Base-by-base conservation (phyloP, 2,329 filamentous ascomycete genomes). In the Talaromyces sp. region DNA sequence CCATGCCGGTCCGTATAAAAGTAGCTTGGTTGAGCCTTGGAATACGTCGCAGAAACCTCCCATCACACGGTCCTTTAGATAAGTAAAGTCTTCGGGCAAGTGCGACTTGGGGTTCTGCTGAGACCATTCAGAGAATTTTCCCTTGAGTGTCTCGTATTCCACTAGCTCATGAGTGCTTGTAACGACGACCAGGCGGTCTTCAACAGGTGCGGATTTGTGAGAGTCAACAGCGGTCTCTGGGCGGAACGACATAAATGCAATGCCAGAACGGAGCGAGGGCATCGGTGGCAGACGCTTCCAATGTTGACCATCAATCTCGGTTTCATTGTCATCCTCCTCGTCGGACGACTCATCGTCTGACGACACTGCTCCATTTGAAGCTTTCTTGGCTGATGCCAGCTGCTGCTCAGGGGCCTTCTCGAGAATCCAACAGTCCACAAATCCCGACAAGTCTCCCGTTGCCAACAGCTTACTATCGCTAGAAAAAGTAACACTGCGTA, bases 1-100 rank as follows among this genome's bases (percentile, higher is more conserved):
- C 83, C 92, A 98, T 1, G 85, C 88, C 47, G 87, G 85, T 6
- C 94, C 93, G 70, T 96, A 97, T 23, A 98, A 78, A 92, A 94
- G 98, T 7, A 94, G 77, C 14, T 94, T 85, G 54, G 86, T 80
- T n/a, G 78, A 77, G 7, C 67, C 66, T 31, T 73, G 72, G 31
- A 81, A 80, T 1, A 89, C 81, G 71, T 96, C 90, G 93, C 94
- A 98, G 44, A 96, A 75, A 30, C 88, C 87, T 3, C 92, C 93
- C 80, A 94, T 94, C 59, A 89, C 89, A 50, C 91, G 83, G 72
- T 96, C 92, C 63, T 89, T 86, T 28, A 92, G 84, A 65, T 87
- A 85, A 61, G 83, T 85, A 73, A 96, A 94, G 55, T 90, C 85
- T 3, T 82, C 80, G 0, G 92, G 95, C 23, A 97, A 85, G 61